Evolutionary conservation across 495 filamentous ascomycete genomes (phyloP).

Genomic region (Hyphodiscus hymeniophilus): DNA sequence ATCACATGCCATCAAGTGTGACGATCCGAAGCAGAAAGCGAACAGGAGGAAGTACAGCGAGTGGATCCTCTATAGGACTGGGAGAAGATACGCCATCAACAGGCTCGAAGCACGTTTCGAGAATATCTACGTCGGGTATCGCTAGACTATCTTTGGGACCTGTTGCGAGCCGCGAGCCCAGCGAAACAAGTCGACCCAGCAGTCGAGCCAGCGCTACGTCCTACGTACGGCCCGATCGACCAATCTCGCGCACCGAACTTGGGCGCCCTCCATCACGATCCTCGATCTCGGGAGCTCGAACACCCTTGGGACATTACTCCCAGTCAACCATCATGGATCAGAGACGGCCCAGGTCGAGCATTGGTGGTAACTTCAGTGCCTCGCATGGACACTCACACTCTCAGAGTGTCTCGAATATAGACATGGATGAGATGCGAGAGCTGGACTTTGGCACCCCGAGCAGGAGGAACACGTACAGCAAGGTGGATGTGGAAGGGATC

Average conservation of each 20-base stretch:
- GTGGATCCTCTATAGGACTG: constrained; percentile 25
- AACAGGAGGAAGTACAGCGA: constrained; percentile 56
- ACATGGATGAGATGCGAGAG: constrained; percentile 36
- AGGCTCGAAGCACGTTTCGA: constrained; percentile 40
- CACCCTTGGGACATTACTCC: constrained; percentile 45
- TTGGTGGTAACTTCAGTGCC: constrained; percentile 33
- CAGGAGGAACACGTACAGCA: constrained; percentile 41
- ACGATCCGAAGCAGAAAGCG: constrained; percentile 68
- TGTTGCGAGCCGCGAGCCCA: constrained; percentile 30
- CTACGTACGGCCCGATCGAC: constrained; percentile 37
- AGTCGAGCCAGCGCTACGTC: constrained; percentile 43
- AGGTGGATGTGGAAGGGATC: constrained; percentile 43
- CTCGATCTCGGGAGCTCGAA: constrained; percentile 57
- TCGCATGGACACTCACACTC: constrained; percentile 42
- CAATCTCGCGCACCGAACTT: constrained; percentile 37
- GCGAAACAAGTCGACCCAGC: constrained; percentile 46
- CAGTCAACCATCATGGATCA: constrained; percentile 28
- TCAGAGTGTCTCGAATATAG: constrained; percentile 33
- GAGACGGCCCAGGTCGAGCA: constrained; percentile 45
- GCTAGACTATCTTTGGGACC: constrained; percentile 46
- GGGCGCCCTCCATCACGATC: constrained; percentile 58
- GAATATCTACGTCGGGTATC: constrained; percentile 45
- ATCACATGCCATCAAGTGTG: constrained; percentile 61
- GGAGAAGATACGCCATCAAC: constrained; percentile 31
- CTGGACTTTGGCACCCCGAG: constrained; percentile 34